Evolutionary conservation across 345 rosid genomes (phyloP).

Genomic region (Nasturtium officinale): DNA sequence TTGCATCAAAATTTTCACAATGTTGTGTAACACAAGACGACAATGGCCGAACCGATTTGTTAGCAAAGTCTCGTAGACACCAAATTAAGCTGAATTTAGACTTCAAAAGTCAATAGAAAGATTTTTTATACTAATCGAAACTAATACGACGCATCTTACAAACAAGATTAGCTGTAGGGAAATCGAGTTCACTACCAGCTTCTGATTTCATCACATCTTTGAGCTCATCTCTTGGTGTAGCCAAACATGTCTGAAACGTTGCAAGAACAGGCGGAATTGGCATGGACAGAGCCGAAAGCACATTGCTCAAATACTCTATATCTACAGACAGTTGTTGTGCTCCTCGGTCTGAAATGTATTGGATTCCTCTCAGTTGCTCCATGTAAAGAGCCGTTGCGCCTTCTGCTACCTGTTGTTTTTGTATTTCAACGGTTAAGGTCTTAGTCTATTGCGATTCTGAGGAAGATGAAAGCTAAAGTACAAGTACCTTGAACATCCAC

Average conservation of each 20-base stretch:
- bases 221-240: constrained; percentile 77
- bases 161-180: constrained; percentile 80
- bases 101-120: not conserved
- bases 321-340: constrained; percentile 88
- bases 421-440: not conserved
- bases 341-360: constrained; percentile 84
- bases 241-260: constrained; percentile 84
- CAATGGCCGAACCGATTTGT: constrained; percentile 21
- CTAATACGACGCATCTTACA: constrained; percentile 81
- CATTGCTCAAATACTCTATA: constrained; percentile 93
- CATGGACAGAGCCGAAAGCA: constrained; percentile 91
- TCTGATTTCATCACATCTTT: constrained; percentile 72
- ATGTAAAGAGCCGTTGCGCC: constrained; percentile 89
- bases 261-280: constrained; percentile 74
- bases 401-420: constrained; percentile 71
- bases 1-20: constrained; percentile 19
- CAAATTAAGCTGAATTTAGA: not conserved
- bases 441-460: not conserved
- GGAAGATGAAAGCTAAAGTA: not conserved
- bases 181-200: constrained; percentile 72
- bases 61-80: constrained; percentile 21
- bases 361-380: constrained; percentile 95
- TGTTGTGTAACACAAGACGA: constrained; percentile 11
- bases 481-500: constrained; percentile 97
- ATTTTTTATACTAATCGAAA: constrained; percentile 54